Percentiles rank a stretch among this genome's conserved stretches.
phyloP scores from a whole-genome alignment of 306 rosid species.

The Acacia crassicarpa region DNA sequence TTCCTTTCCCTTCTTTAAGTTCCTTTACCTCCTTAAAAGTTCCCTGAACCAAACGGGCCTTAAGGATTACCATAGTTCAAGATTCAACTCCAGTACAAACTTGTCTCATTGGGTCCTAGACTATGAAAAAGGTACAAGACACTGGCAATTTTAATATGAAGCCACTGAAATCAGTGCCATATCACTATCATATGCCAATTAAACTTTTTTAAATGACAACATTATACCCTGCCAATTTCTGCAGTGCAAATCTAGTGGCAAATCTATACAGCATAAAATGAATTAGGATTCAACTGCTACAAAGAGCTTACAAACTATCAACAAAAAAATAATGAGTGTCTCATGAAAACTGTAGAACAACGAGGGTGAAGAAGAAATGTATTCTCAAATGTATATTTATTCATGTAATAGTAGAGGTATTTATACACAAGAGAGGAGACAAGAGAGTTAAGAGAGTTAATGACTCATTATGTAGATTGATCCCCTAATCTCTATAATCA shows the following conservation, averaged over 20 bases:
- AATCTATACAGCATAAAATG: background rate
- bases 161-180: background rate
- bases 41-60: too few relatives aligned
- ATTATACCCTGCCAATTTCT: background rate
- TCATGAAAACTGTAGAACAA: too few relatives aligned
- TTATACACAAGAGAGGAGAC: too few relatives aligned
- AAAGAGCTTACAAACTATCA: background rate
- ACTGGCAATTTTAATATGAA: background rate
- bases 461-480: too few relatives aligned
- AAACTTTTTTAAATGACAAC: background rate
- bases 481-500: too few relatives aligned
- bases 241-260: background rate
- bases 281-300: background rate
- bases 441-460: too few relatives aligned
- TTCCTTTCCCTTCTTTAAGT: too few relatives aligned
- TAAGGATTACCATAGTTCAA: background rate
- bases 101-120: background rate
- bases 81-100: background rate
- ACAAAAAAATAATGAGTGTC: background rate
- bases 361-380: too few relatives aligned
- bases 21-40: too few relatives aligned
- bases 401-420: too few relatives aligned
- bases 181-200: background rate
- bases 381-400: too few relatives aligned
- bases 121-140: background rate